A percentile compares a stretch with the other conserved stretches of the same genome.
phyloP scores from a whole-genome alignment of 176 grass and related monocot genomes.

The Dendrocalamus sinicus region DNA sequence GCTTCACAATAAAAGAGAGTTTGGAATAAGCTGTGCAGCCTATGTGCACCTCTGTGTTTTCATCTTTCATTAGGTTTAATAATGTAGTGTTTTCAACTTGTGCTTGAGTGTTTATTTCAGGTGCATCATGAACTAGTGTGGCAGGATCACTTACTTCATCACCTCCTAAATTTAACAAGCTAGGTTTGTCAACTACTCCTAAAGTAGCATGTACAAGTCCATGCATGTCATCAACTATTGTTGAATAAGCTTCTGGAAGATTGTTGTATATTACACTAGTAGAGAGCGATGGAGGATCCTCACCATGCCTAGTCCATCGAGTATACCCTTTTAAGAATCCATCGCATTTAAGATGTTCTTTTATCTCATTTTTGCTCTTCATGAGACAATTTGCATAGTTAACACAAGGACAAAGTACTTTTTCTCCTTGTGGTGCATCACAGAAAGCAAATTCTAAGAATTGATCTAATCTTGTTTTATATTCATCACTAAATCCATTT shows the following conservation, averaged over 20 bases:
- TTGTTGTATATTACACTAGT: neutral
- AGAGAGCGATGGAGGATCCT: neutral
- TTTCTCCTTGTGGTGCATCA: neutral
- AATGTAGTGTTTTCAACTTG: neutral
- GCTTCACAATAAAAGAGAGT: conserved; percentile 15
- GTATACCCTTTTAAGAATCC: neutral
- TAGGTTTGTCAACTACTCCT: too few relatives aligned
- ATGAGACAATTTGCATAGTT: neutral
- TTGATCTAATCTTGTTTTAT: neutral
- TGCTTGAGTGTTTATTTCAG: neutral
- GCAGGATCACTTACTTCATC: neutral
- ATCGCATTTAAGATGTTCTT: neutral
- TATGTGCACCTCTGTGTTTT: neutral
- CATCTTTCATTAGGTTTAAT: conserved; percentile 8
- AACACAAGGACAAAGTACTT: neutral
- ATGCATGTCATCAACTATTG: neutral
- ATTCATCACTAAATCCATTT: neutral
- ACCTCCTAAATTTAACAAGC: neutral
- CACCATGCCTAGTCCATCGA: neutral
- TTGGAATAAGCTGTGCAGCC: conserved; percentile 1
- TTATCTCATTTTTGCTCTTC: neutral
- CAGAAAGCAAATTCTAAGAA: neutral
- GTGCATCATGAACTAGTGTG: neutral
- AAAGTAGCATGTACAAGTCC: neutral
- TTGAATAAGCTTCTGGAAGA: neutral